Evolutionary conservation across 192 early-diverging fungal genomes (phyloP).

Genomic region (Mortierella hygrophila): DNA sequence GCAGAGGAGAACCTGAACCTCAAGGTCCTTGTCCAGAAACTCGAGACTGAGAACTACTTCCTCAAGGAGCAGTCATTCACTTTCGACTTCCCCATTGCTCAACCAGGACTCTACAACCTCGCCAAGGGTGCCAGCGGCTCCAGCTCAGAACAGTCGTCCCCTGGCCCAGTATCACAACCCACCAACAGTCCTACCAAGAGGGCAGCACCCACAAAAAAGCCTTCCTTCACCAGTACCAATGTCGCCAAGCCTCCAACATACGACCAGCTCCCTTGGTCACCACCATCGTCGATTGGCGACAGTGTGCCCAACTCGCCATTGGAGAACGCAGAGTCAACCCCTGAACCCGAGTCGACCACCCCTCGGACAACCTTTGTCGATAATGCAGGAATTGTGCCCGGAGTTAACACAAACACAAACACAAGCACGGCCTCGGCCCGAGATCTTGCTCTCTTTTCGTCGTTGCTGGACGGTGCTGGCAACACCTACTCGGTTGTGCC

Average conservation of each 20-base stretch:
- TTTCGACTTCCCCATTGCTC: constrained; percentile 64
- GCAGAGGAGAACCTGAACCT: constrained; percentile 62
- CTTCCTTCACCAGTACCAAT: constrained; percentile 22
- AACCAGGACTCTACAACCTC: constrained; percentile 54
- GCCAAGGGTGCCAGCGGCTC: constrained; percentile 19
- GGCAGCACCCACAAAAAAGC: constrained; percentile 11
- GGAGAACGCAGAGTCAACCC: constrained; percentile 30
- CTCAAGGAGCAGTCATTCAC: constrained; percentile 65
- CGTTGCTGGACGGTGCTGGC: constrained; percentile 41
- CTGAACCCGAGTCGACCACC: constrained; percentile 24
- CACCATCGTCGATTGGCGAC: constrained; percentile 48
- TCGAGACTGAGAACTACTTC: constrained; percentile 67
- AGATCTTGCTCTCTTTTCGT: constrained; percentile 40
- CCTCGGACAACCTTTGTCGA: constrained; percentile 19
- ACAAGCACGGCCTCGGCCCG: constrained; percentile 14
- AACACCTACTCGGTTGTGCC: constrained; percentile 21
- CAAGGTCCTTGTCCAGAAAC: constrained; percentile 60
- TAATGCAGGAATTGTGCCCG: constrained; percentile 40
- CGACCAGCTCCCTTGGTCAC: constrained; percentile 49
- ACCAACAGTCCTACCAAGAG: background rate
- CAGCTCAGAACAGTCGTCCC: constrained; percentile 14
- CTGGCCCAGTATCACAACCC: constrained; percentile 17
- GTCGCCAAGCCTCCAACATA: constrained; percentile 29
- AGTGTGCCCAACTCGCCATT: constrained; percentile 53
- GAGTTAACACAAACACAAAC: constrained; percentile 15